Percentiles rank a stretch among this genome's conserved stretches.
These are phyloP conservation scores for Pugionium dolabratum DNA, from an alignment of 345 rosid genomes.

Conservation along the genomic window DNA sequence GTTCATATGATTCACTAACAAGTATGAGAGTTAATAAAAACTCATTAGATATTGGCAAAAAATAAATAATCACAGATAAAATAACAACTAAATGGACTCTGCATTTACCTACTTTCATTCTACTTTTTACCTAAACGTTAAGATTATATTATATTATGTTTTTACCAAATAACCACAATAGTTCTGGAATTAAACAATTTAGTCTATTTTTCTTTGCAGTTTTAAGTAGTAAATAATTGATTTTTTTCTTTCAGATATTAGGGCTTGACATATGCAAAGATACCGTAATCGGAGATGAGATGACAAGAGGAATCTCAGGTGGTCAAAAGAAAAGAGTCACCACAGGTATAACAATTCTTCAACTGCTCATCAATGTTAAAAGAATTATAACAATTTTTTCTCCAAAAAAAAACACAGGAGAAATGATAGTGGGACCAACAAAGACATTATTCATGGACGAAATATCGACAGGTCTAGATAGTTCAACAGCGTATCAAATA, in stretches of 20 bases:
- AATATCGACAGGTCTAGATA: slow-evolving; percentile 91
- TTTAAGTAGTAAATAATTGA: background rate
- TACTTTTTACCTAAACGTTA: slow-evolving; percentile 25
- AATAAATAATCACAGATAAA: too few species aligned
- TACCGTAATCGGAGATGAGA: slow-evolving; percentile 76
- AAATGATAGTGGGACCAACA: slow-evolving; percentile 96
- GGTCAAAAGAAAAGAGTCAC: slow-evolving; percentile 90
- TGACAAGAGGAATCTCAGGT: slow-evolving; percentile 85
- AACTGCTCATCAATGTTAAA: too few species aligned
- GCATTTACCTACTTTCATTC: slow-evolving; percentile 16
- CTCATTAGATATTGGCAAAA: slow-evolving; percentile 18
- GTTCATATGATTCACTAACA: background rate
- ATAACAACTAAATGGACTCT: slow-evolving; percentile 2
- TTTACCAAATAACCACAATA: slow-evolving; percentile 16
- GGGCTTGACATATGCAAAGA: slow-evolving; percentile 89
- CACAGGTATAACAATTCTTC: slow-evolving; percentile 48
- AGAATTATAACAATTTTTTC: too few species aligned
- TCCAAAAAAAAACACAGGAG: slow-evolving; percentile 50
- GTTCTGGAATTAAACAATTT: background rate
- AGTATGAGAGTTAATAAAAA: too few species aligned
- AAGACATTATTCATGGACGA: slow-evolving; percentile 92
- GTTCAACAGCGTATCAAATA: slow-evolving; percentile 87
- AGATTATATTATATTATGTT: background rate
- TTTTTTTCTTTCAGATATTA: slow-evolving; percentile 49
- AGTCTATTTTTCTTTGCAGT: background rate